phyloP scores from a whole-genome alignment of 495 filamentous ascomycete genomes.

The Bacidia rubella region DNA sequence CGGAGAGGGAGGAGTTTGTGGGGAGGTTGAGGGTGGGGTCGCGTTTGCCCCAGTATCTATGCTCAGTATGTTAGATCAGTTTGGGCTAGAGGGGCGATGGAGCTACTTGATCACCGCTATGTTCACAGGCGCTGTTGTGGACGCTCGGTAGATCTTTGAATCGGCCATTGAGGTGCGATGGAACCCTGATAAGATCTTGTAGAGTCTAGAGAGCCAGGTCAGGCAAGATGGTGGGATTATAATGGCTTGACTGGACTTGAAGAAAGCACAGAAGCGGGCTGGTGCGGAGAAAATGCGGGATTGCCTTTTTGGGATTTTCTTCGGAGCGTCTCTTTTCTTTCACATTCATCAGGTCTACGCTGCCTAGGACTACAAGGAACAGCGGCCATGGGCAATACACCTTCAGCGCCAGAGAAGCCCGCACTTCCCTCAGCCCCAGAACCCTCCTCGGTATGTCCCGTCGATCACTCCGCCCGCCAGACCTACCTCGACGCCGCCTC shows the following conservation, averaged over 20 bases:
- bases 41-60: constrained; percentile 95
- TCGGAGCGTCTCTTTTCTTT: background rate
- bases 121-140: constrained; percentile 94
- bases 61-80: background rate
- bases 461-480: constrained; percentile 75
- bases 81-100: constrained; percentile 11
- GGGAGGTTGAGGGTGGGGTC: constrained; percentile 86
- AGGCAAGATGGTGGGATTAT: too few species aligned
- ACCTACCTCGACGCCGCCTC: constrained; percentile 49
- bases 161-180: constrained; percentile 39
- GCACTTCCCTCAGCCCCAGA: constrained; percentile 17
- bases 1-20: constrained; percentile 91
- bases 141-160: constrained; percentile 62
- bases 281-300: background rate
- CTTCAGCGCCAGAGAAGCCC: constrained; percentile 1
- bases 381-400: constrained; percentile 10
- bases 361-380: background rate
- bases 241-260: background rate
- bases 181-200: too few species aligned
- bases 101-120: constrained; percentile 95
- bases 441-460: constrained; percentile 52
- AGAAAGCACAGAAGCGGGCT: background rate
- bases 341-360: too few species aligned
- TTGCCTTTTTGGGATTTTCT: background rate
- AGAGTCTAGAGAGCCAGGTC: background rate